Percentiles rank a stretch among this genome's conserved stretches.
phyloP scores from a whole-genome alignment of 257 asterid genomes.

The Buddleja alternifolia region DNA sequence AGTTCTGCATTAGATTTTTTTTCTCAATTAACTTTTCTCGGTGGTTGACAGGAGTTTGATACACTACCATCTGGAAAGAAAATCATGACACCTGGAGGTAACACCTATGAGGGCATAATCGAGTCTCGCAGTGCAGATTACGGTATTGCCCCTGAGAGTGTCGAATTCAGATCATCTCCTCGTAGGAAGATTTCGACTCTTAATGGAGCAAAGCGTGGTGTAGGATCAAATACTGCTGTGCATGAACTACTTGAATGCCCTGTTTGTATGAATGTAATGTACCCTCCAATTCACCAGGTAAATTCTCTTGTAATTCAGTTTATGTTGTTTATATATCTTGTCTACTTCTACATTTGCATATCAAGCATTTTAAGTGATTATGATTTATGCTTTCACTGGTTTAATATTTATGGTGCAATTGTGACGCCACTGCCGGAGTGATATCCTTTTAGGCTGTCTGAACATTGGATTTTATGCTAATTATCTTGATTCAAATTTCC shows the following conservation, averaged over 20 bases:
- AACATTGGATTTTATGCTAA: not conserved
- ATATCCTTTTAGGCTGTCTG: constrained; percentile 15
- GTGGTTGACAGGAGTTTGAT: constrained; percentile 28
- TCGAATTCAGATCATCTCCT: constrained; percentile 49
- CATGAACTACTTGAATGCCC: constrained; percentile 86
- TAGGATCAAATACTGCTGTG: constrained; percentile 58
- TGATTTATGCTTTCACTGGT: constrained; percentile 10
- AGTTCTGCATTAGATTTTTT: too few relatives aligned
- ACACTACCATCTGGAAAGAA: constrained; percentile 7
- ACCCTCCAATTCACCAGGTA: constrained; percentile 90
- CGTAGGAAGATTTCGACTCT: constrained; percentile 44
- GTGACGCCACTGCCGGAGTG: constrained; percentile 3
- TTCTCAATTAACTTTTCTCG: constrained; percentile 21
- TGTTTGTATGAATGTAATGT: constrained; percentile 65
- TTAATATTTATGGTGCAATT: not conserved
- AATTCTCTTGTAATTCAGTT: constrained; percentile 25
- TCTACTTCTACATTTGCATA: constrained; percentile 7
- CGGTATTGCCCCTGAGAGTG: constrained; percentile 52
- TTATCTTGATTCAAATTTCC: constrained; percentile 3
- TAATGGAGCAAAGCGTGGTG: constrained; percentile 46
- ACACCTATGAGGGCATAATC: constrained; percentile 41
- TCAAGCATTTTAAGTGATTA: constrained; percentile 8
- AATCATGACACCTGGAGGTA: constrained; percentile 67
- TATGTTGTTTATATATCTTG: not conserved
- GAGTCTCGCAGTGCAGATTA: constrained; percentile 48